Conservation (phyloP, 1,284 basidiomycete genomes). For the Ceratobasidium sp. region DNA sequence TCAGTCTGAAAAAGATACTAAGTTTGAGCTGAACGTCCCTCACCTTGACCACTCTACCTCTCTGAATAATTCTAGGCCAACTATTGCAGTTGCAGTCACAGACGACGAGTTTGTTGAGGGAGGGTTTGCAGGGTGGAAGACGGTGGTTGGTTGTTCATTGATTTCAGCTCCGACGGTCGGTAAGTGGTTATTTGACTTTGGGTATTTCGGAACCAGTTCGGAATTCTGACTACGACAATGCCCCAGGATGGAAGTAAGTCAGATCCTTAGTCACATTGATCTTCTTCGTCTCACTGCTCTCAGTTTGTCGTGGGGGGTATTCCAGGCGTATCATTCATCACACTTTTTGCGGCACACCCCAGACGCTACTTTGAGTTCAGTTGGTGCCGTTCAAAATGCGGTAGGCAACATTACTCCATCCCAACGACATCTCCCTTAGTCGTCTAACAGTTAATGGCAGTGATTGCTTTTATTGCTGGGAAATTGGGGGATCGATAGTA, state of each 20-base stretch:
- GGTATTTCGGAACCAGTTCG: too few species aligned
- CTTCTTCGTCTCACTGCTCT: background rate
- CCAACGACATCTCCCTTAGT: background rate
- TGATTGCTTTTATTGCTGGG: conserved; percentile 49
- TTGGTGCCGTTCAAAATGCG: conserved; percentile 47
- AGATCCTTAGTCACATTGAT: background rate
- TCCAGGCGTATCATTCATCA: conserved; percentile 47
- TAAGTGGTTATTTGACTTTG: background rate
- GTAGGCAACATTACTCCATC: conserved; percentile 22
- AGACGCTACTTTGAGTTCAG: conserved; percentile 44
- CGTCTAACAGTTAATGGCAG: conserved; percentile 44
- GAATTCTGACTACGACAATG: too few species aligned
- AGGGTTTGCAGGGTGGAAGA: conserved; percentile 31
- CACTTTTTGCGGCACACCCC: conserved; percentile 46
- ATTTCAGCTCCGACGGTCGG: conserved; percentile 21
- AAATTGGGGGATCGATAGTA: conserved; percentile 51
- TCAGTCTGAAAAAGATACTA: background rate
- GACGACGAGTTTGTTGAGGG: conserved; percentile 24
- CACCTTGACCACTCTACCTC: background rate
- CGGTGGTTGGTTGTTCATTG: conserved; percentile 13
- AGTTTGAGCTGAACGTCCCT: background rate
- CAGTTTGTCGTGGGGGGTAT: conserved; percentile 50
- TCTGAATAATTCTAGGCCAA: background rate
- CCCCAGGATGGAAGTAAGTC: conserved; percentile 22
- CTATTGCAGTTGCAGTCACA: background rate